These are phyloP conservation scores for Capsella bursapastoris DNA, from an alignment of 345 rosid species.

Conservation along the genomic window DNA sequence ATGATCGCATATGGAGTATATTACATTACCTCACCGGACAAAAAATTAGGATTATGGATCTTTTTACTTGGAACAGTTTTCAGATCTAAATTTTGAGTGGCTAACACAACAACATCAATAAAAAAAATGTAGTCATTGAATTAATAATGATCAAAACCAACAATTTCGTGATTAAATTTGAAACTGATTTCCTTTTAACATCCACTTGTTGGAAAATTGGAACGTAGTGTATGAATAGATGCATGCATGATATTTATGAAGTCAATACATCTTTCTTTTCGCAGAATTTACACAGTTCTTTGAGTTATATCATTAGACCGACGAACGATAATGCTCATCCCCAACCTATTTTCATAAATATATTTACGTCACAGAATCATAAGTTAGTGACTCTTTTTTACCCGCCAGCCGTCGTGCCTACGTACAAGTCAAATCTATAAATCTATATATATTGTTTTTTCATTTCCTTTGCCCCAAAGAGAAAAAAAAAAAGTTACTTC, in stretches of 20 bases:
- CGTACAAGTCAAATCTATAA: neutral
- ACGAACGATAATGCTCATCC: slow-evolving; percentile 27
- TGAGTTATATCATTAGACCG: slow-evolving; percentile 17
- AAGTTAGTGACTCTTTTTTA: slow-evolving; percentile 28
- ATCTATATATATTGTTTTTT: neutral
- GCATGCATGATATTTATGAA: slow-evolving; percentile 30
- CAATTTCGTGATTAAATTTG: neutral
- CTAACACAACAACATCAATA: slow-evolving; percentile 2
- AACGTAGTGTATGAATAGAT: slow-evolving; percentile 32
- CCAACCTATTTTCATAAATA: slow-evolving; percentile 6
- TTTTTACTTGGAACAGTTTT: neutral
- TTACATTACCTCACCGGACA: neutral
- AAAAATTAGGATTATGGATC: neutral
- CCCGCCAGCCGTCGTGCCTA: slow-evolving; percentile 11
- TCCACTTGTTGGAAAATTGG: slow-evolving; percentile 27
- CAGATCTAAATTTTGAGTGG: neutral
- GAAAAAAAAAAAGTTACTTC: too few species aligned
- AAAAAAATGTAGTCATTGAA: neutral
- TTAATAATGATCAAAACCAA: neutral
- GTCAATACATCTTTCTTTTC: slow-evolving; percentile 4
- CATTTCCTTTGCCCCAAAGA: neutral
- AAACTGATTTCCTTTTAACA: slow-evolving; percentile 9
- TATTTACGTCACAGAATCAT: slow-evolving; percentile 20
- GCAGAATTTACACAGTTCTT: slow-evolving; percentile 7
- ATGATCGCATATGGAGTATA: neutral